A percentile compares a stretch with the other conserved stretches of the same genome.
Conservation (phyloP, 257 asterid genomes). For the Solanum okadae region DNA sequence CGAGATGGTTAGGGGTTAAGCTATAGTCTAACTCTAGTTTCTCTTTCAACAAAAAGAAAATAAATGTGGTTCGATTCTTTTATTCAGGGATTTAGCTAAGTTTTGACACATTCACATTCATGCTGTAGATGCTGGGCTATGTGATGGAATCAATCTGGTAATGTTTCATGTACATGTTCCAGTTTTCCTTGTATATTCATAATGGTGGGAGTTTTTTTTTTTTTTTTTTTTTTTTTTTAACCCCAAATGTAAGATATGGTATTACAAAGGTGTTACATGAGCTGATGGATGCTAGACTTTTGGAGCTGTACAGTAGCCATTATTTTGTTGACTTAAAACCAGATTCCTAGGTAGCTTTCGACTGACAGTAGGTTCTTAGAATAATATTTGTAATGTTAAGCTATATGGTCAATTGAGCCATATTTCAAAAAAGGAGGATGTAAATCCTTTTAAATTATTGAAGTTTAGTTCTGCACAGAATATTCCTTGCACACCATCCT, state of each 20-base stretch:
- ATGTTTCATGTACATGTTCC: neutral
- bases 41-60: neutral
- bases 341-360: neutral
- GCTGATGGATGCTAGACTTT: neutral
- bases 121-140: neutral
- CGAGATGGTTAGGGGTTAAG: constrained; percentile 8
- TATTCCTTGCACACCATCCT: neutral
- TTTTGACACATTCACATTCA: neutral
- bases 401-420: neutral
- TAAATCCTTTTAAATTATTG: neutral
- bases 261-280: neutral
- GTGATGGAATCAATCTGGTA: neutral
- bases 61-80: neutral
- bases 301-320: neutral
- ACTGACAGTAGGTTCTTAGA: neutral
- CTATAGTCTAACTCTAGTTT: neutral
- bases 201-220: neutral
- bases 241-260: neutral
- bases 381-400: neutral
- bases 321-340: neutral
- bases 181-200: neutral
- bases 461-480: neutral
- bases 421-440: neutral
- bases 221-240: too few species aligned
- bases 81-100: neutral